Conservation (phyloP, 1,139 yeast species). For the Blastobotrys arbuscula region DNA sequence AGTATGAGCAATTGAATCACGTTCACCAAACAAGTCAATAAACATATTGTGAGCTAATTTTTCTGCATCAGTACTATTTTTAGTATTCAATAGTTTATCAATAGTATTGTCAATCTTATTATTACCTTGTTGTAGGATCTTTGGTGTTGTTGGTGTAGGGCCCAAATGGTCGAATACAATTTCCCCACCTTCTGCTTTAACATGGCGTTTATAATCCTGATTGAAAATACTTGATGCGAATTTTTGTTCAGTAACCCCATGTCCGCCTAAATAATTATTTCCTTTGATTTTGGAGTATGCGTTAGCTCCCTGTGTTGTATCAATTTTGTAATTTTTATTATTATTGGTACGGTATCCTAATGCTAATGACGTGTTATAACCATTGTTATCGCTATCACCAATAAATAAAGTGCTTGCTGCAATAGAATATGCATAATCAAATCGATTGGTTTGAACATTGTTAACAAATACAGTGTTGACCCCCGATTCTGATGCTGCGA, state of each 20-base stretch:
- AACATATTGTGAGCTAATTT: neutral
- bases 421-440: slow-evolving; percentile 10
- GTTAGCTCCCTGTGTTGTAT: slow-evolving; percentile 17
- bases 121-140: neutral
- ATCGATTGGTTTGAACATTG: slow-evolving; percentile 2
- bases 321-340: slow-evolving; percentile 1
- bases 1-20: slow-evolving; percentile 4
- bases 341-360: slow-evolving; percentile 7
- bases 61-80: neutral
- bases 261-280: slow-evolving; percentile 10
- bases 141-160: neutral
- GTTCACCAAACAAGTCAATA: slow-evolving; percentile 1
- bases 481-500: slow-evolving; percentile 15
- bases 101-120: neutral
- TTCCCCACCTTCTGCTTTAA: slow-evolving; percentile 16
- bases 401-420: slow-evolving; percentile 6
- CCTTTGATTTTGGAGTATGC: slow-evolving; percentile 15
- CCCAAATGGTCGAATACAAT: slow-evolving; percentile 11
- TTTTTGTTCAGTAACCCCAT: slow-evolving; percentile 11
- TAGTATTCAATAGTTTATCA: neutral
- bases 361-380: slow-evolving; percentile 46
- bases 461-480: slow-evolving; percentile 13
- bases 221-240: neutral
- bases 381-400: slow-evolving; percentile 6
- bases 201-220: slow-evolving; percentile 15